These are phyloP conservation scores for Ormosia semicastrata DNA, from an alignment of 306 rosid genomes.

Conservation along the genomic window DNA sequence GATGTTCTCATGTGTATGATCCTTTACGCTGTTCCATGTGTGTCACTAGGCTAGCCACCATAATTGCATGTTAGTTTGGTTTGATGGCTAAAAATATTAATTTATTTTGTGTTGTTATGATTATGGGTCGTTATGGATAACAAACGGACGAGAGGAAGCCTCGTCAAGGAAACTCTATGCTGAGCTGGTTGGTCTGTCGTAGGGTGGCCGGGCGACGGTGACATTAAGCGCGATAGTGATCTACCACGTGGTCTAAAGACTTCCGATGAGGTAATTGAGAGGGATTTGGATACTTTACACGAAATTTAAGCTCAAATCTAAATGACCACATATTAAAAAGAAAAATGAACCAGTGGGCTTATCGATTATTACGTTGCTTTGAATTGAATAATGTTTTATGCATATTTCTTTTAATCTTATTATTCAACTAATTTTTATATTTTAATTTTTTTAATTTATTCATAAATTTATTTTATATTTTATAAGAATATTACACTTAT, in stretches of 20 bases:
- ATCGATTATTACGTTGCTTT: too few species aligned
- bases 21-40: neutral
- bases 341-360: too few species aligned
- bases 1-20: neutral
- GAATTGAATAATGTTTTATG: too few species aligned
- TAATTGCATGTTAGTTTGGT: neutral
- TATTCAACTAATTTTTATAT: too few species aligned
- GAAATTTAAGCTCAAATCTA: too few species aligned
- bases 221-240: neutral
- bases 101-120: neutral
- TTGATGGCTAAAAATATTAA: too few species aligned
- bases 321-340: too few species aligned
- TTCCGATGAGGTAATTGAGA: neutral
- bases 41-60: neutral
- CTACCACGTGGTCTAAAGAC: conserved; percentile 3
- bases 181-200: conserved; percentile 14
- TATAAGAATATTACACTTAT: too few species aligned
- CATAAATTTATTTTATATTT: too few species aligned
- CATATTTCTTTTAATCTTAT: too few species aligned
- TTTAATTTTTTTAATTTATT: too few species aligned
- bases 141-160: neutral
- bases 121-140: neutral
- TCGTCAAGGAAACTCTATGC: neutral
- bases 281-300: too few species aligned
- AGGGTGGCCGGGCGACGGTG: neutral